phyloP scores from a whole-genome alignment of 805 yeast species.

The Metschnikowia lunata region DNA sequence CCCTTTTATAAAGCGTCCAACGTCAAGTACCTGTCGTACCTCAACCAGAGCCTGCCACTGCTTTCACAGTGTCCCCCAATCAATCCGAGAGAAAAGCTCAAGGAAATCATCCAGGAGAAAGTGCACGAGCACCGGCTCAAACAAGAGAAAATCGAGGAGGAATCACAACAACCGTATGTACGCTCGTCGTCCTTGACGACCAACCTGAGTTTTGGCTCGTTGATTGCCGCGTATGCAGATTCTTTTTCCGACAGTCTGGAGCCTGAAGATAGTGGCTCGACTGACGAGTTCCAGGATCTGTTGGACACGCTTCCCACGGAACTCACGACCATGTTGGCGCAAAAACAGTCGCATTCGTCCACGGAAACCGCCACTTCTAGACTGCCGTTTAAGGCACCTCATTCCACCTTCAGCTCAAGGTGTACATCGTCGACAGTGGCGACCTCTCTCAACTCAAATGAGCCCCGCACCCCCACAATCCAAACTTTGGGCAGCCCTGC shows the following conservation, averaged over 20 bases:
- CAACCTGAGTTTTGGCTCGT: conserved; percentile 7
- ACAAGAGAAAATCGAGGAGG: not conserved
- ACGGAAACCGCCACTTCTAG: not conserved
- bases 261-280: not conserved
- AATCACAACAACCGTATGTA: not conserved
- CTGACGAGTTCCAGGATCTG: not conserved
- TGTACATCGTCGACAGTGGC: conserved; percentile 1
- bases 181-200: conserved; percentile 5
- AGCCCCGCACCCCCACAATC: conserved; percentile 11
- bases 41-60: conserved; percentile 7
- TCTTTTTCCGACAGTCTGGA: not conserved
- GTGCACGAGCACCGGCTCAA: too few species aligned
- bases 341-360: not conserved
- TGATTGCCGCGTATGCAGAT: conserved; percentile 11
- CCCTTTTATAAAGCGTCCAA: conserved; percentile 8
- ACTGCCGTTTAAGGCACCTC: too few species aligned
- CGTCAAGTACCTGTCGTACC: conserved; percentile 15
- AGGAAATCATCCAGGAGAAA: too few species aligned
- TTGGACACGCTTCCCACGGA: not conserved
- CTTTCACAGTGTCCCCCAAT: not conserved
- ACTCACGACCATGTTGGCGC: not conserved
- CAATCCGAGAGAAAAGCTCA: not conserved
- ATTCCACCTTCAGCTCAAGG: conserved; percentile 3
- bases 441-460: conserved; percentile 2
- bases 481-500: conserved; percentile 1